These are phyloP conservation scores for Talaromyces sp. DNA, from an alignment of 2,329 filamentous ascomycete genomes.

Conservation along the genomic window DNA sequence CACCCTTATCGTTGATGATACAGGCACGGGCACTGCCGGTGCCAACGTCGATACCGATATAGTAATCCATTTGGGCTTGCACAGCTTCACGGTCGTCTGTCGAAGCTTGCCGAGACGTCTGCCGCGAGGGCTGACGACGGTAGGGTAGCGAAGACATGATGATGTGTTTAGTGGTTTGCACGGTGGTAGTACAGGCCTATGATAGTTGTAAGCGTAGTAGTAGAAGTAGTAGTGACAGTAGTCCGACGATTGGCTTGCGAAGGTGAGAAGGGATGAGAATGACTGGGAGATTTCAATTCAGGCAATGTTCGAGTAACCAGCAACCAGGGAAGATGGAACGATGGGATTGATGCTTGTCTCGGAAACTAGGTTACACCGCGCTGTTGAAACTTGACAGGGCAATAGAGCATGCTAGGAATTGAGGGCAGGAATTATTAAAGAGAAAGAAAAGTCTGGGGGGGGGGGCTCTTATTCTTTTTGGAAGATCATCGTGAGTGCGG, in stretches of 20 bases:
- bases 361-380: constrained; percentile 18
- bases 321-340: neutral
- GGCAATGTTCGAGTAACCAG: constrained; percentile 5
- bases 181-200: constrained; percentile 8
- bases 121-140: constrained; percentile 31
- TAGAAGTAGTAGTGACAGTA: too few species aligned
- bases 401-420: constrained; percentile 7
- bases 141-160: constrained; percentile 34
- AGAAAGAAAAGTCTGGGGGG: neutral
- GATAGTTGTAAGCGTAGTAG: too few species aligned
- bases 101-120: constrained; percentile 37
- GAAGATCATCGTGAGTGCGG: constrained; percentile 5
- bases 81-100: constrained; percentile 54
- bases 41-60: constrained; percentile 90
- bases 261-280: neutral
- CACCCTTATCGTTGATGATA: constrained; percentile 86
- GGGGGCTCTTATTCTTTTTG: neutral
- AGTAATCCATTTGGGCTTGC: constrained; percentile 56
- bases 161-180: neutral
- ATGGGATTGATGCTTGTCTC: neutral
- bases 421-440: neutral
- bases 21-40: constrained; percentile 94
- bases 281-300: constrained; percentile 1
- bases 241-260: neutral
- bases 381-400: constrained; percentile 11